A percentile compares a stretch with the other conserved stretches of the same genome.
phyloP scores from a whole-genome alignment of 73 alveolate genomes.

The Blepharisma japonicum region DNA sequence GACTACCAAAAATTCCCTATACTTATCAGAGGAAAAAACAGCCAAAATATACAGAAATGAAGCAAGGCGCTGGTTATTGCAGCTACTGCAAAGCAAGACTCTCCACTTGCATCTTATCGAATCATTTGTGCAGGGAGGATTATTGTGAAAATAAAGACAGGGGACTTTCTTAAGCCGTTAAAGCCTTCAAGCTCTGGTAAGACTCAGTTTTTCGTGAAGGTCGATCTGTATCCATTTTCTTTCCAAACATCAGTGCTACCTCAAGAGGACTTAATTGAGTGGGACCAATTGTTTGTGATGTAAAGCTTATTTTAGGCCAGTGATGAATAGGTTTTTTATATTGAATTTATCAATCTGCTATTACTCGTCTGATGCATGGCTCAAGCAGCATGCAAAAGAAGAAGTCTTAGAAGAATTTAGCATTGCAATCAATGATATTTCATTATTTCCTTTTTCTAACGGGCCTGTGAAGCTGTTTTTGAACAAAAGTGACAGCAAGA shows the following conservation, averaged over 20 bases:
- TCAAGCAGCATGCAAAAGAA: slow-evolving; percentile 18
- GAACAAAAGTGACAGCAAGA: neutral
- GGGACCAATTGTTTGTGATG: slow-evolving; percentile 10
- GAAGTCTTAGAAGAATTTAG: neutral
- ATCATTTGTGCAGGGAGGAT: neutral
- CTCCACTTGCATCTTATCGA: neutral
- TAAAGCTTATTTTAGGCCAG: slow-evolving; percentile 13
- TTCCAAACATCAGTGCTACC: neutral
- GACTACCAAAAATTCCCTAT: slow-evolving; percentile 8
- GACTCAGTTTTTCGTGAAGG: neutral
- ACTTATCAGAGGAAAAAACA: neutral
- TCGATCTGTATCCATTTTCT: neutral
- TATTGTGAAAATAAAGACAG: neutral
- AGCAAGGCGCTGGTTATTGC: neutral
- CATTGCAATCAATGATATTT: neutral
- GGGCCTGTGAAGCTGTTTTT: neutral
- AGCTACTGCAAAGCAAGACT: neutral
- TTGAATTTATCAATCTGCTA: neutral
- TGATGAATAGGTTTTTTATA: neutral
- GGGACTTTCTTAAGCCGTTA: neutral
- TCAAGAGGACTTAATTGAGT: neutral
- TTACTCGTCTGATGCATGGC: slow-evolving; percentile 21
- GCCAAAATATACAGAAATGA: neutral
- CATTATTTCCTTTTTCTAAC: neutral
- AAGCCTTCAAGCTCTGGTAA: slow-evolving; percentile 10